A percentile compares a stretch with the other conserved stretches of the same genome.
These are phyloP conservation scores for Mucor plumbeus DNA, from an alignment of 371 early-diverging fungal genomes.

Conservation along the genomic window DNA sequence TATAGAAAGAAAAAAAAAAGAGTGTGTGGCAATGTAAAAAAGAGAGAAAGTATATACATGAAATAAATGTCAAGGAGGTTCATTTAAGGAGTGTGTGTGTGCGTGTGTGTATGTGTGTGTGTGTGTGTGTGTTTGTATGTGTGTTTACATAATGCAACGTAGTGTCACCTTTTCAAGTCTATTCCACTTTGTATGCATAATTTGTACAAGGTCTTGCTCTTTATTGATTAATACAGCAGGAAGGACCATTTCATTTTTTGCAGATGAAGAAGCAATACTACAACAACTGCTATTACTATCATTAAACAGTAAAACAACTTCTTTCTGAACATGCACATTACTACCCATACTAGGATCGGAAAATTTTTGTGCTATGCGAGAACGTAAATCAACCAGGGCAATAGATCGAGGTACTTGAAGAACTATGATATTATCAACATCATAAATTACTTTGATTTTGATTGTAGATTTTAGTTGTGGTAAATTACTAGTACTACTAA, in stretches of 20 bases:
- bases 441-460: conserved; percentile 45
- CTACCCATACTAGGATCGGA: conserved; percentile 34
- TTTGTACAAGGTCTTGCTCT: conserved; percentile 29
- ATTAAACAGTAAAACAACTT: conserved; percentile 27
- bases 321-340: conserved; percentile 11
- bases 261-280: conserved; percentile 24
- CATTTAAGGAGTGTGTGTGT: conserved; percentile 1
- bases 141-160: conserved; percentile 33
- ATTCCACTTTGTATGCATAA: conserved; percentile 40
- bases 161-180: conserved; percentile 38
- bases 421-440: conserved; percentile 42
- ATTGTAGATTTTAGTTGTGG: conserved; percentile 22
- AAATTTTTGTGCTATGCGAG: conserved; percentile 41
- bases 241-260: conserved; percentile 1
- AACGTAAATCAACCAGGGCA: conserved; percentile 27
- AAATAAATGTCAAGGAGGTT: conserved; percentile 7
- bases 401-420: conserved; percentile 42
- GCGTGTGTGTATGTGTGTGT: not conserved
- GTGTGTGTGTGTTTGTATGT: not conserved
- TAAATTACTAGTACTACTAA: not conserved
- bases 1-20: not conserved
- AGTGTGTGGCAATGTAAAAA: not conserved
- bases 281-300: conserved; percentile 26
- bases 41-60: not conserved
- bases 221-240: conserved; percentile 30